These are phyloP conservation scores for Nigrospora osmanthi DNA, from an alignment of 2,329 filamentous ascomycete genomes.

Conservation along the genomic window DNA sequence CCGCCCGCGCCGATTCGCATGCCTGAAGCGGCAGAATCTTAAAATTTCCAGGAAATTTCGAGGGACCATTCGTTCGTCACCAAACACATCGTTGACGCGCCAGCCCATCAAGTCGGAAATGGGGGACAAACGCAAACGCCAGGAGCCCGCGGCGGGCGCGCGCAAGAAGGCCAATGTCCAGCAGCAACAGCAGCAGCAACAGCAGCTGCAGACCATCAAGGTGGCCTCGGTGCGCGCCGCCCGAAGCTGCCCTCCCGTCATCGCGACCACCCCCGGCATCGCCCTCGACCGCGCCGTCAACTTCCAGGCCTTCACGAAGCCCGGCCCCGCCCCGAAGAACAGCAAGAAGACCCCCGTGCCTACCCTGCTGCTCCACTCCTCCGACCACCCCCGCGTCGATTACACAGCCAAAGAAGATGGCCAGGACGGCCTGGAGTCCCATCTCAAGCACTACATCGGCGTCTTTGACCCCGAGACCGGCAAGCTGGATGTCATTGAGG, in stretches of 20 bases:
- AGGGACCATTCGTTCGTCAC: no score
- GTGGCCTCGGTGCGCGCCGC: slow-evolving; percentile 38
- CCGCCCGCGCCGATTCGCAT: no score
- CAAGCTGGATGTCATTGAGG: slow-evolving; percentile 52
- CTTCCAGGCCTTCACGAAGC: slow-evolving; percentile 42
- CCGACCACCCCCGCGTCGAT: slow-evolving; percentile 47
- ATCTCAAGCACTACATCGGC: slow-evolving; percentile 57
- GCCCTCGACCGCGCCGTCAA: slow-evolving; percentile 24
- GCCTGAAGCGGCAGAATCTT: no score
- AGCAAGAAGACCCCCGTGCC: slow-evolving; percentile 29
- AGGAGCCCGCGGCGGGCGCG: slow-evolving; percentile 29
- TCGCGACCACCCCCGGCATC: slow-evolving; percentile 37
- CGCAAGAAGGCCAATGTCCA: slow-evolving; percentile 47
- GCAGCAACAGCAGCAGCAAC: slow-evolving; percentile 14
- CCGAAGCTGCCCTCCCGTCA: slow-evolving; percentile 41
- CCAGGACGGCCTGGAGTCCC: slow-evolving; percentile 26
- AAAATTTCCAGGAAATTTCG: no score
- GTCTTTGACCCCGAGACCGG: slow-evolving; percentile 55
- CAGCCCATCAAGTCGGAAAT: neutral
- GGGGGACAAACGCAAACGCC: slow-evolving; percentile 6
- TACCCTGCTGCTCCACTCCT: slow-evolving; percentile 51
- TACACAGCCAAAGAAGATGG: slow-evolving; percentile 51
- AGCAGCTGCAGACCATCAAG: slow-evolving; percentile 26
- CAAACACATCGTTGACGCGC: no score
- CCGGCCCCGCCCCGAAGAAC: slow-evolving; percentile 25